Evolutionary conservation across 768 basidiomycete genomes (phyloP), one percentile per base, ranked within the genome.

Genomic region (Austroboletus festivus): DNA sequence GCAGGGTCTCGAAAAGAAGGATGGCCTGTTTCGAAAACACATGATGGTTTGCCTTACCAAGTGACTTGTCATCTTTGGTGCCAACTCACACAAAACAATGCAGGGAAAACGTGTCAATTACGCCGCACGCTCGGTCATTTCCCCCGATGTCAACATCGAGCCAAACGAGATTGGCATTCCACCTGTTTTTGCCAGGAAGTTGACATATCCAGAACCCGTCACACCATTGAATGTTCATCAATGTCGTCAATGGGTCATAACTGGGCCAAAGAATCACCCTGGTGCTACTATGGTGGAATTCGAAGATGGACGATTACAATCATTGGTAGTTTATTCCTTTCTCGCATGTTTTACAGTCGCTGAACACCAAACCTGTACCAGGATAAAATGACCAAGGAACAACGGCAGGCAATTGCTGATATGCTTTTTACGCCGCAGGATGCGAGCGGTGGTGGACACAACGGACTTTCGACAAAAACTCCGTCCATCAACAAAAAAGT

Each of bases 51-150:
- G 79, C 68, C 21, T 33, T 42, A 46, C 43, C 23, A 46, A 6
- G 23, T 23, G 41, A 20, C 47, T 44, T n/a, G n/a, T n/a, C n/a
- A 34, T 28, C 3, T 43, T 40, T 9, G 21, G 39, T 22, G 23
- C 21, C 13, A 15, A 35, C 46, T 56, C 15, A 56, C 13, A 21
- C 26, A 43, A 34, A 16, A 33, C 21, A 6, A 38, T 42, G 24
- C 48, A 97, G 94, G 96, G 96, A 10, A 99, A 99, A 75, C 93
- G 96, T 62, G 96, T 99, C 52, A 98, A 99, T 68, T 96, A 95
- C 66, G 94, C 96, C 35, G 96, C 96, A 19, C 93, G 96, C 54
- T 99, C 96, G n/a, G 96, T 99, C 63, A 99, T 99, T 56, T 99
- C 96, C 16, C 96, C 96, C 11, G 96, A 99, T 63, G 89, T 97